Percentiles rank a stretch among this genome's conserved stretches.
Evolutionary conservation across 495 filamentous ascomycete species (phyloP).

Genomic region (Podospora pseudoanserina): DNA sequence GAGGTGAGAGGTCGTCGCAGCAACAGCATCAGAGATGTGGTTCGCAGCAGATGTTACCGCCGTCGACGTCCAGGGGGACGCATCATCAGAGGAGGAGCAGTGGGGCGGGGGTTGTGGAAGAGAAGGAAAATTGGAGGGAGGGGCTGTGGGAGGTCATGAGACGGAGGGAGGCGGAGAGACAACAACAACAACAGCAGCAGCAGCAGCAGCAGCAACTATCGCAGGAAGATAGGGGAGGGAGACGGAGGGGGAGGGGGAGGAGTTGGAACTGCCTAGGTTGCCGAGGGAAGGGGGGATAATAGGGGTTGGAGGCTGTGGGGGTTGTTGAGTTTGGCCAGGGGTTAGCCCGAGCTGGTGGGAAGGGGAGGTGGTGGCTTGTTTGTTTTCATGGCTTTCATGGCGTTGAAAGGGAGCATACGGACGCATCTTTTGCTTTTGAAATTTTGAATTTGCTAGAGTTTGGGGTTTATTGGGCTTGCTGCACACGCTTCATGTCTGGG

Average conservation of each 20-base stretch:
- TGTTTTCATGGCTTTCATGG: neutral
- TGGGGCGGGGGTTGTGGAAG: neutral
- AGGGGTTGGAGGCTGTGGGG: constrained; percentile 31
- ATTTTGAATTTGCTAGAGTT: neutral
- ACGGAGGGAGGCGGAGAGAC: neutral
- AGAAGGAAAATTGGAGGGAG: neutral
- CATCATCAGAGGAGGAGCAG: neutral
- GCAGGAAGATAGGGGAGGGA: neutral
- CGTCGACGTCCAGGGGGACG: neutral
- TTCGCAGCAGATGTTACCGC: neutral
- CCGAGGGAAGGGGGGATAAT: constrained; percentile 8
- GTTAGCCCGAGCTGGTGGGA: constrained; percentile 11
- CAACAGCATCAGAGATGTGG: neutral
- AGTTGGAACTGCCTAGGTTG: constrained; percentile 1
- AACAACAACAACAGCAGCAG: neutral
- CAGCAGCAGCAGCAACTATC: no score
- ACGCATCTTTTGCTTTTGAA: neutral
- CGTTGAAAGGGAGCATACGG: neutral
- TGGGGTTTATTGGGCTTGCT: neutral
- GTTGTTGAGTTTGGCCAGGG: constrained; percentile 32
- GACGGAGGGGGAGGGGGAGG: neutral
- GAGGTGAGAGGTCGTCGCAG: neutral
- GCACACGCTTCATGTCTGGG: neutral
- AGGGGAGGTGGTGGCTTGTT: neutral
- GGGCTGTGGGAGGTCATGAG: constrained; percentile 6